These are phyloP conservation scores for Picochlorum costavermella DNA, from an alignment of 139 green algal species.

Conservation along the genomic window DNA sequence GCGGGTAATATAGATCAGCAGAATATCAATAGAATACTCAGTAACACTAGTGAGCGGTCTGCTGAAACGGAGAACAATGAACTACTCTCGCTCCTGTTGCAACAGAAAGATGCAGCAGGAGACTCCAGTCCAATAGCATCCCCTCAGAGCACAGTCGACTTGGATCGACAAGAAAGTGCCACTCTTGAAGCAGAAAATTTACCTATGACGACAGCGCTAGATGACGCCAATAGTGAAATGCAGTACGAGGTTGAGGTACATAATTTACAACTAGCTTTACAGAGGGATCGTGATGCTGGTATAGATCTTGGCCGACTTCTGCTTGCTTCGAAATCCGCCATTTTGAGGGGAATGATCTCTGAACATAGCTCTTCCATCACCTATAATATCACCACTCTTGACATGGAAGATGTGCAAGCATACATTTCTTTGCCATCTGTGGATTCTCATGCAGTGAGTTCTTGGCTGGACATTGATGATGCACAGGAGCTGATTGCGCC, in stretches of 20 bases:
- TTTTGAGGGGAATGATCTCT: constrained; percentile 33
- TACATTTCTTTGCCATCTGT: constrained; percentile 31
- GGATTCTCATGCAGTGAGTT: constrained; percentile 23
- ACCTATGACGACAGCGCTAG: constrained; percentile 18
- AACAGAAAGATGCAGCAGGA: background rate
- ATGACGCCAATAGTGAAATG: constrained; percentile 20
- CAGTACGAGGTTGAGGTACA: constrained; percentile 56
- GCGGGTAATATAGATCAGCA: background rate
- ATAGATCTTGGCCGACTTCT: constrained; percentile 38
- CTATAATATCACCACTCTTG: constrained; percentile 24
- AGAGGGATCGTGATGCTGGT: constrained; percentile 14
- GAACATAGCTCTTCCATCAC: constrained; percentile 7
- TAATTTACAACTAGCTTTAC: constrained; percentile 45
- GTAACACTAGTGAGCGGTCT: background rate
- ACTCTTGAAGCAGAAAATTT: background rate
- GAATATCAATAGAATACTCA: background rate
- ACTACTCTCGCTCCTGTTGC: constrained; percentile 4
- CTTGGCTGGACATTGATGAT: constrained; percentile 25
- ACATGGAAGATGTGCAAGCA: constrained; percentile 36
- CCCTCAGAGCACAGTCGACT: background rate
- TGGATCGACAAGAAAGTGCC: background rate
- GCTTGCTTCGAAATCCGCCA: constrained; percentile 45
- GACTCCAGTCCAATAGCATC: background rate
- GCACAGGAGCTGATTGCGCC: constrained; percentile 4
- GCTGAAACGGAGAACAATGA: constrained; percentile 5